Conservation (phyloP, 345 rosid species). For the Erodium maritimum region DNA sequence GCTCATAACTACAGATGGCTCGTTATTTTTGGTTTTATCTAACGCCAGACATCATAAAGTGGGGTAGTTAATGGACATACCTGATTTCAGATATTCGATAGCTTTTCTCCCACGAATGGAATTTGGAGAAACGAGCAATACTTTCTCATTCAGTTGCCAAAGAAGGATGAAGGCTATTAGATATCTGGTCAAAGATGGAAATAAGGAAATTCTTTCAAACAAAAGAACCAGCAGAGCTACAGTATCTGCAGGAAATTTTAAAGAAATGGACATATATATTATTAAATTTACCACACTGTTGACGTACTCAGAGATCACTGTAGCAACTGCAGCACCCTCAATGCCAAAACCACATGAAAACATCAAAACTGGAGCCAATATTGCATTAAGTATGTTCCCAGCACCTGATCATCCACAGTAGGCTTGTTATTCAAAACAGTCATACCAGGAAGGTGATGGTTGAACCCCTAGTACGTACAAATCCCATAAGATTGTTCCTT, state of each 20-base stretch:
- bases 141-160: constrained; percentile 68
- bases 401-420: constrained; percentile 43
- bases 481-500: too few relatives aligned
- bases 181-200: constrained; percentile 35
- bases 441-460: neutral
- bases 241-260: constrained; percentile 4
- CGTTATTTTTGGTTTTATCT: neutral
- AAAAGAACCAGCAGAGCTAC: constrained; percentile 1
- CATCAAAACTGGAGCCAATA: constrained; percentile 69
- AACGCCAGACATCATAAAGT: neutral
- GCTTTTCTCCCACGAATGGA: constrained; percentile 43
- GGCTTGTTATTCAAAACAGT: neutral
- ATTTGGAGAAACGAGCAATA: constrained; percentile 52
- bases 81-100: constrained; percentile 61
- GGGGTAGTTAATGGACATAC: constrained; percentile 19
- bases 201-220: constrained; percentile 6
- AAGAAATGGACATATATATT: constrained; percentile 7
- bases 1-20: neutral
- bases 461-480: neutral
- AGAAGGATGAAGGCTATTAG: constrained; percentile 72
- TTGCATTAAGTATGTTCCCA: constrained; percentile 64
- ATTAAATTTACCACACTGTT: constrained; percentile 55
- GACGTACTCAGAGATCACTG: constrained; percentile 97
- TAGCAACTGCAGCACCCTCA: constrained; percentile 79
- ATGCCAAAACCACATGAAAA: constrained; percentile 60